Percentiles rank a stretch among this genome's conserved stretches.
Conservation (phyloP, 345 rosid genomes). For the Acer negundo region DNA sequence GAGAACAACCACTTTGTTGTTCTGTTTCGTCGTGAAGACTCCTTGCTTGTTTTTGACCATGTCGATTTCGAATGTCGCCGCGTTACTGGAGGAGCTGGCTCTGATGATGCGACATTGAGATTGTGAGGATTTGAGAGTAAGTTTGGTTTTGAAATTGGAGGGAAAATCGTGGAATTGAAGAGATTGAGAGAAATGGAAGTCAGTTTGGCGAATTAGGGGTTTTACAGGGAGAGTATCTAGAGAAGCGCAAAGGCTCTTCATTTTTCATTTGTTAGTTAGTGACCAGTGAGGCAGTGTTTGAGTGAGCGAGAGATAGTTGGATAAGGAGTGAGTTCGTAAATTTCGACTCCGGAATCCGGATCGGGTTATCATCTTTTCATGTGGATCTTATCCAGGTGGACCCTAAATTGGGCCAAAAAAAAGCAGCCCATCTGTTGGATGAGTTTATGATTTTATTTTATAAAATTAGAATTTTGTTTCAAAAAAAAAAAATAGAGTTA, state of each 20-base stretch:
- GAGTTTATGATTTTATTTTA: not conserved
- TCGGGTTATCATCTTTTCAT: not conserved
- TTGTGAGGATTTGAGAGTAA: conserved; percentile 10
- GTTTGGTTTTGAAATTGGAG: conserved; percentile 12
- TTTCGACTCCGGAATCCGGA: not conserved
- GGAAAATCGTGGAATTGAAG: conserved; percentile 10
- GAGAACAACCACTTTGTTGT: conserved; percentile 72
- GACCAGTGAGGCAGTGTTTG: not conserved
- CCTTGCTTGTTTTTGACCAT: conserved; percentile 83
- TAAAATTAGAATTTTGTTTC: too few species aligned
- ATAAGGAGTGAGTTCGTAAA: not conserved
- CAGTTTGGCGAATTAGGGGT: conserved; percentile 26
- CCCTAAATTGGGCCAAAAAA: not conserved
- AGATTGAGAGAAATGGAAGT: conserved; percentile 34
- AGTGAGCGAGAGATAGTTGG: not conserved
- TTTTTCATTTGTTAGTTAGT: conserved; percentile 1
- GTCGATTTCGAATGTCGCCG: conserved; percentile 64
- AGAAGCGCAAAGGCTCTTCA: conserved; percentile 36
- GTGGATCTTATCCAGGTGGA: not conserved
- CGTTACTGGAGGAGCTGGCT: conserved; percentile 25
- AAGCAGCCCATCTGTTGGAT: not conserved
- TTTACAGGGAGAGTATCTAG: conserved; percentile 28
- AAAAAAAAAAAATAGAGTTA: too few species aligned
- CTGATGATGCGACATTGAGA: conserved; percentile 23
- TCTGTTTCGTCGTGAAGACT: conserved; percentile 56